A percentile compares a stretch with the other conserved stretches of the same genome.
phyloP scores from a whole-genome alignment of 495 filamentous ascomycete genomes.

The Lineolata rhizophorae region DNA sequence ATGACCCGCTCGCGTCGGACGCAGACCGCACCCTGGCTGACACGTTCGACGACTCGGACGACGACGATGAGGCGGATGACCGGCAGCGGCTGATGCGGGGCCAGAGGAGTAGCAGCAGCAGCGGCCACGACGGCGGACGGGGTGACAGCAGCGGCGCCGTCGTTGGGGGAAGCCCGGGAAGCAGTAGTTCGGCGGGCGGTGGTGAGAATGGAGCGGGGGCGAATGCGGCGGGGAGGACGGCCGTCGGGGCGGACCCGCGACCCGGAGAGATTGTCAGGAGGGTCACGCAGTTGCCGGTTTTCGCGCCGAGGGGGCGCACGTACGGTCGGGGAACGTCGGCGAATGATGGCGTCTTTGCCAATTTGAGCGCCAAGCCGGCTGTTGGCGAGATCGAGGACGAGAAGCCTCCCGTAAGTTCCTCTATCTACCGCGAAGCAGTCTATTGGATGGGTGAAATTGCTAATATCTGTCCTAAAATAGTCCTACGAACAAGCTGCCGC shows the following conservation, averaged over 20 bases:
- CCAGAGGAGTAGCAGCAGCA: conserved; percentile 6
- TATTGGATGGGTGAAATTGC: conserved; percentile 2
- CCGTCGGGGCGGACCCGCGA: conserved; percentile 10
- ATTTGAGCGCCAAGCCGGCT: conserved; percentile 79
- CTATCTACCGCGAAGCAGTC: conserved; percentile 1
- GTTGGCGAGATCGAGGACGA: conserved; percentile 71
- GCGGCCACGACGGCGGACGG: no score
- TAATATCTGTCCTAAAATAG: conserved; percentile 20
- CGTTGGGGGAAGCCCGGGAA: no score
- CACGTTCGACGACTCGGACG: conserved; percentile 39
- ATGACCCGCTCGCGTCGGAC: conserved; percentile 28
- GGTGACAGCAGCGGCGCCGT: no score
- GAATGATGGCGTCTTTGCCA: conserved; percentile 93
- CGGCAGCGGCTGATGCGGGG: conserved; percentile 67
- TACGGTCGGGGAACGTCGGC: conserved; percentile 38
- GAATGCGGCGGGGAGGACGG: conserved; percentile 10
- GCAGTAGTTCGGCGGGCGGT: conserved; percentile 18
- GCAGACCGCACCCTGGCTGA: conserved; percentile 66
- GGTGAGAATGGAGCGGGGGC: conserved; percentile 21
- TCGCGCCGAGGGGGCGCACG: conserved; percentile 19
- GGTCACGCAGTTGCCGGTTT: conserved; percentile 29
- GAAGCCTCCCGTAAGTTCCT: conserved; percentile 61
- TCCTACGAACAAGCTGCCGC: conserved; percentile 97
- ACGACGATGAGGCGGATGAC: conserved; percentile 44
- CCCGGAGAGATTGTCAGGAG: conserved; percentile 18